Conservation (phyloP, 2,329 filamentous ascomycete species). For the Fusarium pseudograminearum region DNA sequence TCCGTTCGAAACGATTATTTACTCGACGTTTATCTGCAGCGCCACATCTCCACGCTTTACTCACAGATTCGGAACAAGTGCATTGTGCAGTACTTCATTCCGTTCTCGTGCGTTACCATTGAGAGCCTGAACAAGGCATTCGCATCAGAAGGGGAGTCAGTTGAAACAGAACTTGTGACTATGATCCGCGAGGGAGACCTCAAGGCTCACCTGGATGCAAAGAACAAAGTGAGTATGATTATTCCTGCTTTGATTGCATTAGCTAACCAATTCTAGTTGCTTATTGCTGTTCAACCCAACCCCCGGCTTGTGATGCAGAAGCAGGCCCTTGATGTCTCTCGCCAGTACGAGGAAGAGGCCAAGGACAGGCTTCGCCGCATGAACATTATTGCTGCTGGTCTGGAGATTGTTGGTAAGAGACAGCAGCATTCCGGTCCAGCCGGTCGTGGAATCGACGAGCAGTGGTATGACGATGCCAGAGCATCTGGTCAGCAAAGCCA, state of each 20-base stretch:
- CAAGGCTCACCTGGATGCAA: conserved; percentile 85
- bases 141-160: conserved; percentile 68
- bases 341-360: conserved; percentile 79
- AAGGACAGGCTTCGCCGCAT: conserved; percentile 82
- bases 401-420: conserved; percentile 68
- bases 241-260: not conserved
- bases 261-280: conserved; percentile 62
- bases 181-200: conserved; percentile 82
- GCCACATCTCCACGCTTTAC: conserved; percentile 78
- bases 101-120: conserved; percentile 88
- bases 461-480: conserved; percentile 52
- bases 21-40: conserved; percentile 87
- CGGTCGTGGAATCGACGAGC: conserved; percentile 46
- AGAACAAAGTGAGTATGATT: conserved; percentile 70
- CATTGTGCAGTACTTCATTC: conserved; percentile 91
- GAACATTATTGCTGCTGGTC: conserved; percentile 78
- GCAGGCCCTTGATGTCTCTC: conserved; percentile 74
- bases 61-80: conserved; percentile 85
- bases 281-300: conserved; percentile 77
- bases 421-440: conserved; percentile 27
- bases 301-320: conserved; percentile 77
- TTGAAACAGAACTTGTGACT: conserved; percentile 78
- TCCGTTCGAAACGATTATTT: conserved; percentile 86
- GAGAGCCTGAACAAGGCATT: conserved; percentile 84
- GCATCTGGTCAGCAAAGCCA: conserved; percentile 11